Base-by-base conservation (phyloP, 441 rosid genomes). In the Populus tomentosa region DNA sequence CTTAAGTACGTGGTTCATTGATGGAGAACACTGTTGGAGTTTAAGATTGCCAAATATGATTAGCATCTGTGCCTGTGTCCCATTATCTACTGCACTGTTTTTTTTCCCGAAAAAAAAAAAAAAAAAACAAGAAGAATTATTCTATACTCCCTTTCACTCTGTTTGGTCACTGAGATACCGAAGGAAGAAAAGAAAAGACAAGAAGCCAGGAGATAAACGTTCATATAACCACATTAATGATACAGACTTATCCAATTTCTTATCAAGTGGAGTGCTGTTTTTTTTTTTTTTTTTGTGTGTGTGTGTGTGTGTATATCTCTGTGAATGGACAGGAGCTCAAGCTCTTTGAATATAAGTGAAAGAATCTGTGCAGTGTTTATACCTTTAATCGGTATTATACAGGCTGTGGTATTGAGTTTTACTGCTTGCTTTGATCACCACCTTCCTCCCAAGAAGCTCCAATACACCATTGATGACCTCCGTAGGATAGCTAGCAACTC, bases 401-500 rank as follows among this genome's bases (percentile, higher is more conserved):
- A 83, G 70, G 78, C 81, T 21, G 64, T 83, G 42, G 77, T 80
- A 13, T 72, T 82, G 24, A 38, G 73, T 75, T 71, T 86, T 53
- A 23, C 71, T 10, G 80, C 83, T 32, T 88, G 90, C 85, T 85
- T 85, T 75, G 61, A 67, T 33, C 71, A 1, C 80, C 75, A 73
- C 35, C 76, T 32, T 33, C 79, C 74, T 8, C 36, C 32, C 75
- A 79, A 72, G 40, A 76, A 66, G 74, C 76, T 63, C 70, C 80
- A 2, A 4, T 76, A 67, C 76, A 73, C 80, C 46, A 77, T 79
- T 63, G 61, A 26, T 21, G 88, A 88, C 61, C 79, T 86, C 56
- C 59, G 42, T 76, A 82, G 79, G 30, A 82, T 86, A 8, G 76
- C 89, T 14, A 33, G 75, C n/a, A 30, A 80, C 86, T 62, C 74